Conservation (phyloP, 345 rosid genomes). For the Euphorbia peplus region DNA sequence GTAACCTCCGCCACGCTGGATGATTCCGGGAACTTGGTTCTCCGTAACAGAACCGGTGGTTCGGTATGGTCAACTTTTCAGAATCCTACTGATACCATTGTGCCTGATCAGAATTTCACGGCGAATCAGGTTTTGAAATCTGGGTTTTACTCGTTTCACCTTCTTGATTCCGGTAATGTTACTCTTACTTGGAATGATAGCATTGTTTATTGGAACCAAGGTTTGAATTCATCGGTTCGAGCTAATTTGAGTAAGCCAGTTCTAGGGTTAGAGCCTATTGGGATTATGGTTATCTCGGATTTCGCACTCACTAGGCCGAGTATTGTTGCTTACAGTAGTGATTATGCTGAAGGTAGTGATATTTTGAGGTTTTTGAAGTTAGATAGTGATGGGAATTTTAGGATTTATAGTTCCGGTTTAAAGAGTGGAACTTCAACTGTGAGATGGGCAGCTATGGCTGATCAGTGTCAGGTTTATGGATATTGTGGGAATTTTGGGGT, state of each 20-base stretch:
- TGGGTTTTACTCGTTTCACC: slow-evolving; percentile 45
- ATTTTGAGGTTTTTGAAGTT: slow-evolving; percentile 52
- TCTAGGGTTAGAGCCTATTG: slow-evolving; percentile 40
- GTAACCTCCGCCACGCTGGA: slow-evolving; percentile 50
- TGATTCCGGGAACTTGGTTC: slow-evolving; percentile 46
- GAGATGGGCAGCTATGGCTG: slow-evolving; percentile 57
- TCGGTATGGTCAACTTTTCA: slow-evolving; percentile 60
- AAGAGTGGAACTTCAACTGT: slow-evolving; percentile 21
- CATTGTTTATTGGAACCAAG: slow-evolving; percentile 42
- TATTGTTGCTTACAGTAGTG: slow-evolving; percentile 48
- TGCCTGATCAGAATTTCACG: slow-evolving; percentile 48
- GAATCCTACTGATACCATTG: slow-evolving; percentile 42
- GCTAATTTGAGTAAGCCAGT: slow-evolving; percentile 43
- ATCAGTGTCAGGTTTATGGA: slow-evolving; percentile 63
- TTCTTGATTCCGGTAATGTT: slow-evolving; percentile 42
- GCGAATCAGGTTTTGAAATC: slow-evolving; percentile 29
- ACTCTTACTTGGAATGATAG: slow-evolving; percentile 51
- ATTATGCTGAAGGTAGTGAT: slow-evolving; percentile 50
- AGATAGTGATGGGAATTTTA: slow-evolving; percentile 62
- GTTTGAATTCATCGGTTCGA: slow-evolving; percentile 43
- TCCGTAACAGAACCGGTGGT: slow-evolving; percentile 13
- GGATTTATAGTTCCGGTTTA: slow-evolving; percentile 42
- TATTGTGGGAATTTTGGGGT: slow-evolving; percentile 65
- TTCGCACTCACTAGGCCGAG: slow-evolving; percentile 15
- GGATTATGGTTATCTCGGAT: slow-evolving; percentile 48